Conservation (phyloP, 768 basidiomycete genomes). For the Amanita polypyramis region DNA sequence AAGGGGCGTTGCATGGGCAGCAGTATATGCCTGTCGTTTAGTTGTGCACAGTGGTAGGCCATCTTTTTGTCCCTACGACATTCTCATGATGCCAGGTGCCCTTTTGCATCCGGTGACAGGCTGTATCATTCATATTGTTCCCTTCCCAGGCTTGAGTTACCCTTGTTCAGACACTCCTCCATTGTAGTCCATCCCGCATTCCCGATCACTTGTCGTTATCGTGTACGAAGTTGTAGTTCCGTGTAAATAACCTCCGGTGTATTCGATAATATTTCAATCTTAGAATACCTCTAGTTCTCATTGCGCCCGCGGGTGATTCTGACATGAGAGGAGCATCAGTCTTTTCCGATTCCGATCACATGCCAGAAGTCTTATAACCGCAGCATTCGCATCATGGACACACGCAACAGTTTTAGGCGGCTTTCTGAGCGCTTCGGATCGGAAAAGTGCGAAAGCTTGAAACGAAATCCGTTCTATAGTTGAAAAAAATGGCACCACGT, state of each 20-base stretch:
- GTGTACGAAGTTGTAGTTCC: background rate
- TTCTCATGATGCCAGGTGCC: background rate
- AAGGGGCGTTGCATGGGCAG: background rate
- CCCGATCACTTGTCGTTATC: background rate
- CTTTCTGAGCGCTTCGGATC: too few species aligned
- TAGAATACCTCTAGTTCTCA: background rate
- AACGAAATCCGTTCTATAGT: background rate
- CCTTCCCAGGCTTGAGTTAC: too few species aligned
- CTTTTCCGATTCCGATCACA: too few species aligned
- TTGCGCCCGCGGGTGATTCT: background rate
- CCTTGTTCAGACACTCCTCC: background rate
- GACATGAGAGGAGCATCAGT: too few species aligned
- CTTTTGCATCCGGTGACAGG: background rate
- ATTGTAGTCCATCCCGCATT: background rate
- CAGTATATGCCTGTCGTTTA: background rate
- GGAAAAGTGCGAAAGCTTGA: too few species aligned
- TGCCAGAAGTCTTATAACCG: too few species aligned
- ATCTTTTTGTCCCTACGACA: background rate
- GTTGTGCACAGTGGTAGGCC: background rate
- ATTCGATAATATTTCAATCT: conserved; percentile 1
- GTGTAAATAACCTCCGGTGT: background rate
- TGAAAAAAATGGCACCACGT: conserved; percentile 24
- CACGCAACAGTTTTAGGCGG: too few species aligned
- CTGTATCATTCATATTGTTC: background rate
- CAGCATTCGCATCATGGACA: too few species aligned